phyloP scores from a whole-genome alignment of 1,139 yeast genomes.

The Yamadazyma conglobata region DNA sequence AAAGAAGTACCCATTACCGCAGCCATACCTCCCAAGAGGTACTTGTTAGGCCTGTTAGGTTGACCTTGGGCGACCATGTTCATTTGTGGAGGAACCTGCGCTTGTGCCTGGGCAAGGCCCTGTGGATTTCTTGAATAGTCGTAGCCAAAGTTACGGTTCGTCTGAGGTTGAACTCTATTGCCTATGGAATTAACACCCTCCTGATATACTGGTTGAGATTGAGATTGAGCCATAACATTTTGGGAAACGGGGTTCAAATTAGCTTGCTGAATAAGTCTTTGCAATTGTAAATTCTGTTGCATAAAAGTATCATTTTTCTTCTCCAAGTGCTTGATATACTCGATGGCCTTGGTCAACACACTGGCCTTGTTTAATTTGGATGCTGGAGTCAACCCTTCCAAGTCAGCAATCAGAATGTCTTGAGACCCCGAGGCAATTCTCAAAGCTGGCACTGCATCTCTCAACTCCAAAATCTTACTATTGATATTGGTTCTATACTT shows the following conservation, averaged over 20 bases:
- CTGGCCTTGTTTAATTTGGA: conserved; percentile 84
- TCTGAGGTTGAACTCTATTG: too few species aligned
- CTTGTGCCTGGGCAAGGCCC: too few species aligned
- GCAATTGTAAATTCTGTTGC: conserved; percentile 53
- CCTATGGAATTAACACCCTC: too few species aligned
- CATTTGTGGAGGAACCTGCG: too few species aligned
- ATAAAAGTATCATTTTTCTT: conserved; percentile 55
- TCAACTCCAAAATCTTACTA: conserved; percentile 63
- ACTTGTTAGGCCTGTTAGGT: conserved; percentile 27
- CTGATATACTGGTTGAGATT: too few species aligned
- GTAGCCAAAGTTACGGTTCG: too few species aligned
- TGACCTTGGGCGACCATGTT: too few species aligned
- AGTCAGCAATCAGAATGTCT: conserved; percentile 42
- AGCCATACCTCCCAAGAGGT: conserved; percentile 55
- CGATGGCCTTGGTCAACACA: conserved; percentile 84
- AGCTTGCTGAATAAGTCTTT: conserved; percentile 34
- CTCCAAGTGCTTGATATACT: conserved; percentile 82
- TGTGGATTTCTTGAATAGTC: too few species aligned
- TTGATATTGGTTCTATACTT: conserved; percentile 69
- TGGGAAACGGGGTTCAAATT: too few species aligned
- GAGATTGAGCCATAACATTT: too few species aligned
- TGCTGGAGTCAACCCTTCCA: conserved; percentile 90
- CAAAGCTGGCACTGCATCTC: conserved; percentile 73
- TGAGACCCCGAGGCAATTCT: conserved; percentile 45
- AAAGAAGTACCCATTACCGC: conserved; percentile 48